Conservation (phyloP, 495 filamentous ascomycete species). For the Rhizodiscina lignyota region DNA sequence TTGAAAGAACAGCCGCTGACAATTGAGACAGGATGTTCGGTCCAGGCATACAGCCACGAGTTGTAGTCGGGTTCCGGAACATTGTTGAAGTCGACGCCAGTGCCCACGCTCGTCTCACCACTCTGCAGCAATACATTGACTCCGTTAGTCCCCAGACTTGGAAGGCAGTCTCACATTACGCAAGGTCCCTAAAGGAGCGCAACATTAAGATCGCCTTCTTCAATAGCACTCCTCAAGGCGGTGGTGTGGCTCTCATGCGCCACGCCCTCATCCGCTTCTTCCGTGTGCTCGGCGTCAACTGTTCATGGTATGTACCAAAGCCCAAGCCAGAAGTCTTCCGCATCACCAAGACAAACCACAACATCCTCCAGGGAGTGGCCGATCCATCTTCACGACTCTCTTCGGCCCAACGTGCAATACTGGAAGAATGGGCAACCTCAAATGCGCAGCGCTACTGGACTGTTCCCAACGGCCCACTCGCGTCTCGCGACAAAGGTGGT, state of each 20-base stretch:
- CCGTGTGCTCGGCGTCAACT: conserved; percentile 47
- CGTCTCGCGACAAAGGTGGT: conserved; percentile 50
- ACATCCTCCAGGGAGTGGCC: conserved; percentile 76
- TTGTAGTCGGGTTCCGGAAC: conserved; percentile 58
- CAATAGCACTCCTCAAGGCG: conserved; percentile 72
- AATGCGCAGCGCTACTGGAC: conserved; percentile 72
- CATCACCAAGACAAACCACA: conserved; percentile 83
- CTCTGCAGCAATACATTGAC: conserved; percentile 43
- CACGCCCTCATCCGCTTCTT: conserved; percentile 67
- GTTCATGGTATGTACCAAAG: conserved; percentile 72
- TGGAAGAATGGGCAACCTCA: conserved; percentile 59
- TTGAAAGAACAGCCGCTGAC: too few species aligned
- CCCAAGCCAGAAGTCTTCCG: conserved; percentile 72
- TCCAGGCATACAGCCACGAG: conserved; percentile 52
- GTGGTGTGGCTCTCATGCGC: conserved; percentile 78
- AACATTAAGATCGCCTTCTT: conserved; percentile 70
- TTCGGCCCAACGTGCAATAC: conserved; percentile 36
- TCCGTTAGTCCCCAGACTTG: conserved; percentile 49
- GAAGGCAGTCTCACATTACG: conserved; percentile 52
- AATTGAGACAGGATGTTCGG: conserved; percentile 65
- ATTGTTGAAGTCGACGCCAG: conserved; percentile 60
- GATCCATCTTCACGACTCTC: conserved; percentile 43
- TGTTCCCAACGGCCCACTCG: conserved; percentile 46
- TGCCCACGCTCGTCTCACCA: conserved; percentile 42
- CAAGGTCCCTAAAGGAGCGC: conserved; percentile 43